These are phyloP conservation scores for Plasmodium coatneyi DNA, from an alignment of 169 alveolate species.

Conservation along the genomic window DNA sequence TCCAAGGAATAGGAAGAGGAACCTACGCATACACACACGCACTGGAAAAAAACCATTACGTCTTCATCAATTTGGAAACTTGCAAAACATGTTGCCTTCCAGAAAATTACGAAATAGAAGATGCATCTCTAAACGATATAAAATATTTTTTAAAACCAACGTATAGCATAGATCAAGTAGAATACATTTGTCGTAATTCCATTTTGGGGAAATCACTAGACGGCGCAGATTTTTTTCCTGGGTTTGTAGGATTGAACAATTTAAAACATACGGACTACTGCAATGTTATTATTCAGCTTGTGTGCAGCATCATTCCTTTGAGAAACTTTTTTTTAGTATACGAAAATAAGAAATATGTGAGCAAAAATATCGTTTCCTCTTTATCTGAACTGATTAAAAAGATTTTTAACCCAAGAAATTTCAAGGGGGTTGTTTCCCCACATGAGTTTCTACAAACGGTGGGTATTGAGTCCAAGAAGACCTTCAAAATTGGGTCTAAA, in stretches of 20 bases:
- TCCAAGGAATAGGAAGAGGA: conserved; percentile 95
- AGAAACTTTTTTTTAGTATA: conserved; percentile 78
- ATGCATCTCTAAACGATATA: conserved; percentile 96
- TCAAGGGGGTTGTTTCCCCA: conserved; percentile 98
- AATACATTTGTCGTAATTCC: conserved; percentile 74
- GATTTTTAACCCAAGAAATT: conserved; percentile 96
- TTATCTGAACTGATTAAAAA: conserved; percentile 95
- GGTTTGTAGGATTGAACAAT: conserved; percentile 95
- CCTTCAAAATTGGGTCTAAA: conserved; percentile 89
- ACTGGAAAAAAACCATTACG: conserved; percentile 95
- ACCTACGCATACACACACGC: conserved; percentile 97
- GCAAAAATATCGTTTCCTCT: conserved; percentile 91
- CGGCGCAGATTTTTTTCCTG: conserved; percentile 96
- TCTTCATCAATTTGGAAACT: conserved; percentile 93
- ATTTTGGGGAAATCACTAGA: conserved; percentile 93
- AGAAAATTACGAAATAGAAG: conserved; percentile 96
- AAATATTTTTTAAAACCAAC: conserved; percentile 87
- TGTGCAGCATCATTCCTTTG: conserved; percentile 78
- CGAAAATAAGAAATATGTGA: conserved; percentile 79
- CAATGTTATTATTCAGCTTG: conserved; percentile 94
- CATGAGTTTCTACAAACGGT: conserved; percentile 95
- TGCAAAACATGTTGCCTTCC: conserved; percentile 96
- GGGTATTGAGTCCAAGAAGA: conserved; percentile 83
- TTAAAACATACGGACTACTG: conserved; percentile 96
- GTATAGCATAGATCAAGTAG: conserved; percentile 86